Conservation (phyloP, 192 early-diverging fungal species). For the Umbelopsis isabellina region DNA sequence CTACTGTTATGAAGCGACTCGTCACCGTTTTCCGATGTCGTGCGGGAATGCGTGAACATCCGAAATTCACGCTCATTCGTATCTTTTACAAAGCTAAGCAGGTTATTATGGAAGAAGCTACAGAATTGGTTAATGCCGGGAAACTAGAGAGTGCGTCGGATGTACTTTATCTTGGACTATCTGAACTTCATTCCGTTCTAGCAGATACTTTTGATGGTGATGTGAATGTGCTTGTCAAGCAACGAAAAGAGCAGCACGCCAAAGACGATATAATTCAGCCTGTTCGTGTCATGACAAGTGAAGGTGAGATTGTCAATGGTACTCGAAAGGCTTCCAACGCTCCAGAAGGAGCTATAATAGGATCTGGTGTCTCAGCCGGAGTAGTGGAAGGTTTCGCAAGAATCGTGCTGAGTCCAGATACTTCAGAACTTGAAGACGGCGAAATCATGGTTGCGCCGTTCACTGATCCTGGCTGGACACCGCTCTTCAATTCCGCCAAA, state of each 20-base stretch:
- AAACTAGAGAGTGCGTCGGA: not conserved
- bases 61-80: slow-evolving; percentile 4
- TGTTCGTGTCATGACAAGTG: slow-evolving; percentile 6
- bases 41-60: slow-evolving; percentile 17
- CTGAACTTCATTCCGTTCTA: not conserved
- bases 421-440: slow-evolving; percentile 33
- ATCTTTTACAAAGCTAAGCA: not conserved
- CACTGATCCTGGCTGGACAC: slow-evolving; percentile 48
- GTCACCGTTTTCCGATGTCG: not conserved
- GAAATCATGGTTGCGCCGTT: slow-evolving; percentile 45
- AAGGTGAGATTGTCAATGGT: not conserved
- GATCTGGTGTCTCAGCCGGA: slow-evolving; percentile 27
- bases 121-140: not conserved
- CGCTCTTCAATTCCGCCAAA: slow-evolving; percentile 45
- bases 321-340: not conserved
- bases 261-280: not conserved
- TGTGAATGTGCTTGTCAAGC: not conserved
- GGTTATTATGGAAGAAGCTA: not conserved
- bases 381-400: slow-evolving; percentile 41
- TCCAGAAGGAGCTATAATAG: slow-evolving; percentile 14
- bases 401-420: slow-evolving; percentile 39
- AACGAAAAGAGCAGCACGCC: not conserved
- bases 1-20: not conserved
- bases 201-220: not conserved
- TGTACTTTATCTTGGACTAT: slow-evolving; percentile 1